Evolutionary conservation across 495 filamentous ascomycete species (phyloP).

Genomic region (Hypoxylon rickii): DNA sequence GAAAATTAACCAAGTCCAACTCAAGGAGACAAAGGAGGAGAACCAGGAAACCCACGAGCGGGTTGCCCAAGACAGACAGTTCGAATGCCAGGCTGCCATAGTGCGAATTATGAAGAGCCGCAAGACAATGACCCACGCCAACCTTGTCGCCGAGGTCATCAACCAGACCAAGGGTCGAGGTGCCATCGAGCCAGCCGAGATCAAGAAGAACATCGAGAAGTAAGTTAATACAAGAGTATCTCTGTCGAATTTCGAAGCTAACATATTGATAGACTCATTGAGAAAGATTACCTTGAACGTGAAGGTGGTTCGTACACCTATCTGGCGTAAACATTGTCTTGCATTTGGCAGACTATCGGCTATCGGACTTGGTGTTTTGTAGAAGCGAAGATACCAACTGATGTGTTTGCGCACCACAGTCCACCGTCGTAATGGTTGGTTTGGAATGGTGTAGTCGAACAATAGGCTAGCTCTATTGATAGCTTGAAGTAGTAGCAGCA

Average conservation of each 20-base stretch:
- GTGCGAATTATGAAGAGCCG: conserved; percentile 96
- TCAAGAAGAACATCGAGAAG: conserved; percentile 97
- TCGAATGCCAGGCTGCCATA: conserved; percentile 95
- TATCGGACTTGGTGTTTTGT: not conserved
- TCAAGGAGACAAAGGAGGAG: conserved; percentile 87
- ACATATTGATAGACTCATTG: conserved; percentile 68
- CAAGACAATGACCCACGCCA: conserved; percentile 80
- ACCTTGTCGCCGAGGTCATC: conserved; percentile 86
- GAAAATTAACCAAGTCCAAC: conserved; percentile 98
- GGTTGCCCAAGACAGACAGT: conserved; percentile 85
- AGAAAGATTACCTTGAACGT: conserved; percentile 94
- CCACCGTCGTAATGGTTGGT: too few species aligned
- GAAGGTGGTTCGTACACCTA: conserved; percentile 81
- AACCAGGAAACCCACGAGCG: conserved; percentile 91
- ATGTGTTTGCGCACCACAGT: not conserved
- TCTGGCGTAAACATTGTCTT: conserved; percentile 62
- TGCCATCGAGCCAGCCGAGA: conserved; percentile 78
- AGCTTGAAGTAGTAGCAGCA: too few species aligned
- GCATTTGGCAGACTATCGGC: not conserved
- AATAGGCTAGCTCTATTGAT: too few species aligned
- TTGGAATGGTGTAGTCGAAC: too few species aligned
- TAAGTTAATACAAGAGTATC: conserved; percentile 47
- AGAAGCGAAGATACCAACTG: not conserved
- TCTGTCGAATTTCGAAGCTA: not conserved
- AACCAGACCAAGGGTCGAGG: conserved; percentile 84